Conservation (phyloP, 2,329 filamentous ascomycete species). For the Aphanocladium album region DNA sequence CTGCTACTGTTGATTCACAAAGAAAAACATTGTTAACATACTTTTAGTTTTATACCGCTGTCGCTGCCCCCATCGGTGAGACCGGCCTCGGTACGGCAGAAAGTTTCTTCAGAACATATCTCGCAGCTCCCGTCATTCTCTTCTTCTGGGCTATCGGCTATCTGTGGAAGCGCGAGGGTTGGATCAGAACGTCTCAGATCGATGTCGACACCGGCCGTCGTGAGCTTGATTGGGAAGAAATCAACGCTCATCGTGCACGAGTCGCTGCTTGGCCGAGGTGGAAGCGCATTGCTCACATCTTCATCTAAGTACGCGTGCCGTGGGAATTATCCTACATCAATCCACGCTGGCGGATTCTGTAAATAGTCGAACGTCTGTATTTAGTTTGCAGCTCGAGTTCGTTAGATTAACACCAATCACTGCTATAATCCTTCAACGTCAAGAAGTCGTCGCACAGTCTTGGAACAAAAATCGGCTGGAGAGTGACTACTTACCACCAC, state of each 20-base stretch:
- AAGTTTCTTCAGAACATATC: conserved; percentile 51
- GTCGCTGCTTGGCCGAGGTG: conserved; percentile 48
- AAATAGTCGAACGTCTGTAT: neutral
- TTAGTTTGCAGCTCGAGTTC: neutral
- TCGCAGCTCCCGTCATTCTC: conserved; percentile 50
- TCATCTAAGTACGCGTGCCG: conserved; percentile 23
- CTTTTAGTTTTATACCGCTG: conserved; percentile 44
- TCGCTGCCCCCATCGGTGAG: conserved; percentile 31
- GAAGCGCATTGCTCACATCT: conserved; percentile 34
- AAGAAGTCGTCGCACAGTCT: too few relatives aligned
- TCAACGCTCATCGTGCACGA: conserved; percentile 49
- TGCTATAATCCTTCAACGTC: too few relatives aligned
- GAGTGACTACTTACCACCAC: too few relatives aligned
- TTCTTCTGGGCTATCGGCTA: conserved; percentile 55
- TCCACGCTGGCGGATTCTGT: neutral
- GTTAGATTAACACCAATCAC: neutral
- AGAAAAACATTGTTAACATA: too few relatives aligned
- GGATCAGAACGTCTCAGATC: conserved; percentile 55
- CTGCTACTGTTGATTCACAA: neutral
- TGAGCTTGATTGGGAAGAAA: conserved; percentile 60
- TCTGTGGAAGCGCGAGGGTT: conserved; percentile 61
- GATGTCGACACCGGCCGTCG: conserved; percentile 64
- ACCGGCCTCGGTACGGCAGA: conserved; percentile 36
- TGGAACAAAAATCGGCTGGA: neutral
- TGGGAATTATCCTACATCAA: neutral